Evolutionary conservation across 2,329 filamentous ascomycete genomes (phyloP), one percentile per base, ranked within the genome.

Genomic region (Claviceps spartinae): DNA sequence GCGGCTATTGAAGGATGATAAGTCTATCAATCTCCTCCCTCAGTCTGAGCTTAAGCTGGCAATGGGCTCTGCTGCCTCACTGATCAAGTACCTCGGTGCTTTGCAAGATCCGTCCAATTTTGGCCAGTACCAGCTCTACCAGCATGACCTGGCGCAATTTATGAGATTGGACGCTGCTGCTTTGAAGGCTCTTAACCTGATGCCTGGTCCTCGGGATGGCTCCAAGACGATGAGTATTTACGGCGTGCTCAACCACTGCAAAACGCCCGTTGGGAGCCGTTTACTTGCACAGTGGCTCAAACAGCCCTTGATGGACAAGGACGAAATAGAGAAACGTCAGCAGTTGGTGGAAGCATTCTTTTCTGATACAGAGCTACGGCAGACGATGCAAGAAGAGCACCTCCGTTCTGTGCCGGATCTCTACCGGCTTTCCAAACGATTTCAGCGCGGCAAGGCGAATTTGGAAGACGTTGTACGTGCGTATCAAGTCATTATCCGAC

Each of bases 151-250:
- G 45, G 85, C 90, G 2, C 90, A 98, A 62, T 98, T 88, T 66
- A 98, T 98, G 93, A 98, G 96, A 69, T 76, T 98, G 4, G 93
- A 98, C 67, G 89, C 94, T 0, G 88, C 93, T 1, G 93, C 93
- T 0, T 73, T 98, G 44, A 91, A 94, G 62, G 93, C 93, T 0
- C 76, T 98, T 51, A 98, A 98, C 61, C 77, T 98, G 40, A 97
- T 98, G 90, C 94, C 93, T 5, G 91, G 93, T 5, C 88, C 88
- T 0, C 82, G 89, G 57, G 93, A 98, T 63, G 93, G 93, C 2
- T 80, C 88, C n/a, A 97, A 96, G 72, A 94, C 82, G 1, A 98
- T 98, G 93, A 97, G 90, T 63, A 67, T 98, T 50, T 98, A 87
- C 60, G 93, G 93, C 0, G 72, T 98, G 18, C 74, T 98, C 43